Conservation (phyloP, 2,329 filamentous ascomycete species). For the Microascus cirrosus region DNA sequence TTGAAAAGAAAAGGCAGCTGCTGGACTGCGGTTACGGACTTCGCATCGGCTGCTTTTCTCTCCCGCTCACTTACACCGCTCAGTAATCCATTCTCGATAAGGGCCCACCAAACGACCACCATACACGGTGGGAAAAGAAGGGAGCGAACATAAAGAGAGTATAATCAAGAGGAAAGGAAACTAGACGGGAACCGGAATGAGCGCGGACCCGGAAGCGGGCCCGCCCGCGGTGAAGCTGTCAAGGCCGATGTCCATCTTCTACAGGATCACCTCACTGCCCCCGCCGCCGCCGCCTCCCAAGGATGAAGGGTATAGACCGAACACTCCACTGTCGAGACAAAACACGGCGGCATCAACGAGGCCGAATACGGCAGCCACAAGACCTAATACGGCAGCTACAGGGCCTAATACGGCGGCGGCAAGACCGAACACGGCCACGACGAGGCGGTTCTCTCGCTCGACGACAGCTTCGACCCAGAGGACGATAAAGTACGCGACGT, state of each 20-base stretch:
- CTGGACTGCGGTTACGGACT: not conserved
- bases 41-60: not conserved
- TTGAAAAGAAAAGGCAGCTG: too few relatives aligned
- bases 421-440: not conserved
- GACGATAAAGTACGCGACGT: conserved; percentile 32
- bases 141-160: not conserved
- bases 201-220: not conserved
- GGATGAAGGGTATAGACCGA: conserved; percentile 3
- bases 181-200: not conserved
- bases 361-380: not conserved
- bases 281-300: conserved; percentile 4
- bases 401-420: not conserved
- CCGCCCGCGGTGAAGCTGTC: not conserved
- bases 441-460: not conserved
- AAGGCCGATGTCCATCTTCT: not conserved
- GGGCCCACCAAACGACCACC: not conserved
- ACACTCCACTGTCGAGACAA: not conserved
- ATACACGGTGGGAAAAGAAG: not conserved
- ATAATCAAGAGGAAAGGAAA: not conserved
- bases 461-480: conserved; percentile 1
- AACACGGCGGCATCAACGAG: not conserved
- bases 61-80: not conserved
- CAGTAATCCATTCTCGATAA: not conserved
- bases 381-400: not conserved
- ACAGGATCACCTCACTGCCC: not conserved